Conservation (phyloP, 495 filamentous ascomycete species). For the Wilcoxina mikolae region DNA sequence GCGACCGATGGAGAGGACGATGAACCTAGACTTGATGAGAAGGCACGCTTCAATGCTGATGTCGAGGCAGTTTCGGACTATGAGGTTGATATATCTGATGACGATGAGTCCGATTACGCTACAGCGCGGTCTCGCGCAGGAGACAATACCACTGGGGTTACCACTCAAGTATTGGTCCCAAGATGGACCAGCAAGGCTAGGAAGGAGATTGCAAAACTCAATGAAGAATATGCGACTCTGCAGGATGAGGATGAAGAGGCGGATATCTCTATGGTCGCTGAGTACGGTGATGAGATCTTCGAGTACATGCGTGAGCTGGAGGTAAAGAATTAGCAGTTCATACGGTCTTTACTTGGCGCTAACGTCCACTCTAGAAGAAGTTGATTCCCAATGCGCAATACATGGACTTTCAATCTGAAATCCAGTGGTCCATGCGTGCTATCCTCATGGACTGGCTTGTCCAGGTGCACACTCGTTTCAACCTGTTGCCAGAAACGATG, state of each 20-base stretch:
- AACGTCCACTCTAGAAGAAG: conserved; percentile 39
- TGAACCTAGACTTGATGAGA: too few species aligned
- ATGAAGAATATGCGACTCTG: conserved; percentile 14
- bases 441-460: conserved; percentile 98
- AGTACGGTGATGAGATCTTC: conserved; percentile 94
- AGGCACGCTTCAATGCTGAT: conserved; percentile 3
- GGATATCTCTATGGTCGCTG: conserved; percentile 96
- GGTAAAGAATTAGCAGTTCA: conserved; percentile 39
- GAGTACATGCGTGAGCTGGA: conserved; percentile 76
- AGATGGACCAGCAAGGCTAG: conserved; percentile 22
- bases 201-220: conserved; percentile 18
- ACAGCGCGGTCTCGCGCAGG: conserved; percentile 10
- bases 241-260: conserved; percentile 64
- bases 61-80: conserved; percentile 22
- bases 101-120: conserved; percentile 17
- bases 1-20: too few species aligned
- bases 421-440: conserved; percentile 96
- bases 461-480: conserved; percentile 86
- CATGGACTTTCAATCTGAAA: conserved; percentile 94
- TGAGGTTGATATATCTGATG: conserved; percentile 23
- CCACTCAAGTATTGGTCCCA: conserved; percentile 22
- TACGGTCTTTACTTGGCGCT: conserved; percentile 6
- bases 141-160: conserved; percentile 27
- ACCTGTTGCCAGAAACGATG: conserved; percentile 79
- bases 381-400: conserved; percentile 81